These are phyloP conservation scores for Pisolithus microcarpus DNA, from an alignment of 768 basidiomycete species.

Conservation along the genomic window DNA sequence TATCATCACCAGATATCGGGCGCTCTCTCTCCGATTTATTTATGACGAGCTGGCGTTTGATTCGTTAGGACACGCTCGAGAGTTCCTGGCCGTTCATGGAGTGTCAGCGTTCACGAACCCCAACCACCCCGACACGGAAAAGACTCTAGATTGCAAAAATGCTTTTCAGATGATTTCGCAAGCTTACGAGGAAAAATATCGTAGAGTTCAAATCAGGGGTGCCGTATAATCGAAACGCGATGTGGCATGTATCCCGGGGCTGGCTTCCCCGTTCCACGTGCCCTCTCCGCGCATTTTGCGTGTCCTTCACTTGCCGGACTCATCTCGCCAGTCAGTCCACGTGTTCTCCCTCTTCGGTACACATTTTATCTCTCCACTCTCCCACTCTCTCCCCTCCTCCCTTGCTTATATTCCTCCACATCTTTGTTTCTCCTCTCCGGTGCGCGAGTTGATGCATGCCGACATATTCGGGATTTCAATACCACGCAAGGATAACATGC, in stretches of 20 bases:
- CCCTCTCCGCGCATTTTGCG: too few species aligned
- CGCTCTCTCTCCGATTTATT: constrained; percentile 70
- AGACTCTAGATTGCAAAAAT: constrained; percentile 65
- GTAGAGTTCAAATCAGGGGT: constrained; percentile 86
- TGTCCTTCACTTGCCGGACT: too few species aligned
- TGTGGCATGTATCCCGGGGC: not conserved
- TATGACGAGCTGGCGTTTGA: constrained; percentile 83
- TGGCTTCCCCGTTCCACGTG: not conserved
- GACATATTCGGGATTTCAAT: not conserved
- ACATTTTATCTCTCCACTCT: not conserved
- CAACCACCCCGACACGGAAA: constrained; percentile 52
- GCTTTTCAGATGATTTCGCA: constrained; percentile 50
- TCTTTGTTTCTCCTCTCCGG: constrained; percentile 14
- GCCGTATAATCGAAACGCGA: constrained; percentile 54
- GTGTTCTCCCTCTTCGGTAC: not conserved
- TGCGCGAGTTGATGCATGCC: not conserved
- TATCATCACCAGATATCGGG: constrained; percentile 59
- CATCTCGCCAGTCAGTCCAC: not conserved
- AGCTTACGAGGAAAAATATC: constrained; percentile 73
- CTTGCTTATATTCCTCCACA: not conserved
- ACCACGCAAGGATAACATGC: not conserved
- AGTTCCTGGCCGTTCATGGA: constrained; percentile 66
- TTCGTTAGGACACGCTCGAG: constrained; percentile 46
- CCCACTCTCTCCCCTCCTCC: not conserved
- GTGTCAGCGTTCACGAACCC: constrained; percentile 63